Evolutionary conservation across 2,329 filamentous ascomycete genomes (phyloP).

Genomic region (Neodidymelliopsis sp.): DNA sequence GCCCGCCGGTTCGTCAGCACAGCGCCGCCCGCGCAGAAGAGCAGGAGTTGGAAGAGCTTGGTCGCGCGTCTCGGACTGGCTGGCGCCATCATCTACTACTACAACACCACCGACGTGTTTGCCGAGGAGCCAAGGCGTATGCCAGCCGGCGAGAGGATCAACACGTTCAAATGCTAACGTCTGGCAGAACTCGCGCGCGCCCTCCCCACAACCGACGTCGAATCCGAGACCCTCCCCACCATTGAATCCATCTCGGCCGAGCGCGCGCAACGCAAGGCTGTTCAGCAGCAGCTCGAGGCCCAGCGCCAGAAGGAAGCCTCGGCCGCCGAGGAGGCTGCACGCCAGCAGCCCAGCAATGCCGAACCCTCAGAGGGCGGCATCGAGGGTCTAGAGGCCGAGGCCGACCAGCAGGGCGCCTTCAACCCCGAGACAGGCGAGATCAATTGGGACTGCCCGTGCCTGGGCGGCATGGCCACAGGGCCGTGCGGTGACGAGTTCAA

Average conservation of each 20-base stretch:
- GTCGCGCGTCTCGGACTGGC: constrained; percentile 78
- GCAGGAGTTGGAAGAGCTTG: constrained; percentile 82
- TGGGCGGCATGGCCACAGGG: constrained; percentile 95
- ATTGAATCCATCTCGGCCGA: constrained; percentile 55
- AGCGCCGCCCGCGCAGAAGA: constrained; percentile 67
- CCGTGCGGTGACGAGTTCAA: constrained; percentile 97
- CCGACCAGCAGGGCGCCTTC: constrained; percentile 87
- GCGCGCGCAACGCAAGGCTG: constrained; percentile 46
- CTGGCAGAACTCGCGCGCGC: constrained; percentile 33
- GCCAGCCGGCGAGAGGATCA: constrained; percentile 36
- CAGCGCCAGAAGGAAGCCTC: constrained; percentile 31
- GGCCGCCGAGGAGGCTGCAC: constrained; percentile 15
- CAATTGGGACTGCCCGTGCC: constrained; percentile 98
- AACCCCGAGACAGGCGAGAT: constrained; percentile 99
- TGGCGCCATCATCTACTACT: constrained; percentile 83
- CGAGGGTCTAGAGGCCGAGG: constrained; percentile 77
- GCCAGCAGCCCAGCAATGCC: constrained; percentile 20
- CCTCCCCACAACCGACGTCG: constrained; percentile 51
- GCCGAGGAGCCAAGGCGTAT: constrained; percentile 81
- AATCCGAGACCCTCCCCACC: constrained; percentile 53
- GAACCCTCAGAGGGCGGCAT: constrained; percentile 47
- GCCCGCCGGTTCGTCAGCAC: constrained; percentile 65
- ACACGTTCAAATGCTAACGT: neutral
- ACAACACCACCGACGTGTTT: constrained; percentile 88
- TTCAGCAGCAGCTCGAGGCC: constrained; percentile 41